These are phyloP conservation scores for Nannizziopsis arthrosporioides DNA, from an alignment of 2,329 filamentous ascomycete genomes.

Conservation along the genomic window DNA sequence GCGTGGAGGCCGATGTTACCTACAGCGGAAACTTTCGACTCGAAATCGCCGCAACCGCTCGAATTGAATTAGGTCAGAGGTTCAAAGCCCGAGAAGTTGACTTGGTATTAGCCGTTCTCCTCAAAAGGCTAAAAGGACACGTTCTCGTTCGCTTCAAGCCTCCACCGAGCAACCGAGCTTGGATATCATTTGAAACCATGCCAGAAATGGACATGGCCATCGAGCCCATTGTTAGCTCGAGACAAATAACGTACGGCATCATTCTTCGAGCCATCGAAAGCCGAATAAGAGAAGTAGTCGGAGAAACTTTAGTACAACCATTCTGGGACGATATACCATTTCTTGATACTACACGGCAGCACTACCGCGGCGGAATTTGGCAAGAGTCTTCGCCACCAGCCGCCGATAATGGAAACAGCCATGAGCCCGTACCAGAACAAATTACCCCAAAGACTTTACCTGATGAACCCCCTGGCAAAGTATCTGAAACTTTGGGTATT, in stretches of 20 bases:
- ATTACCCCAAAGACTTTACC: constrained; percentile 1
- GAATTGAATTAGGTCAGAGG: constrained; percentile 75
- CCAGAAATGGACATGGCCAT: constrained; percentile 91
- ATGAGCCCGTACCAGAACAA: constrained; percentile 23
- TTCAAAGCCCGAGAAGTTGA: constrained; percentile 89
- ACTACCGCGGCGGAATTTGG: constrained; percentile 79
- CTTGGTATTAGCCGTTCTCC: constrained; percentile 69
- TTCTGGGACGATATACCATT: constrained; percentile 97
- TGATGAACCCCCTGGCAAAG: constrained; percentile 20
- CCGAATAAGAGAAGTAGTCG: constrained; percentile 83
- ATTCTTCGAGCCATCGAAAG: constrained; percentile 91
- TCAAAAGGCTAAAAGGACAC: constrained; percentile 79
- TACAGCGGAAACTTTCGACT: constrained; percentile 84
- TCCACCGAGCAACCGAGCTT: constrained; percentile 88
- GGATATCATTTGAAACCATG: constrained; percentile 89
- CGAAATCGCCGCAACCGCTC: constrained; percentile 83
- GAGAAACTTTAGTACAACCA: constrained; percentile 78
- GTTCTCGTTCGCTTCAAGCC: constrained; percentile 79
- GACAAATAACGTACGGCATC: constrained; percentile 88
- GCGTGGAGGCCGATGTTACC: constrained; percentile 72
- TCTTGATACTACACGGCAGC: constrained; percentile 64
- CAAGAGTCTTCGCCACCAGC: constrained; percentile 18
- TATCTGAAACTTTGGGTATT: constrained; percentile 21
- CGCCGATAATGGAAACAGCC: constrained; percentile 27
- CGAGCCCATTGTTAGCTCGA: constrained; percentile 86